Evolutionary conservation across 2,329 filamentous ascomycete species (phyloP).

Genomic region (Myriosclerotinia duriaeana): DNA sequence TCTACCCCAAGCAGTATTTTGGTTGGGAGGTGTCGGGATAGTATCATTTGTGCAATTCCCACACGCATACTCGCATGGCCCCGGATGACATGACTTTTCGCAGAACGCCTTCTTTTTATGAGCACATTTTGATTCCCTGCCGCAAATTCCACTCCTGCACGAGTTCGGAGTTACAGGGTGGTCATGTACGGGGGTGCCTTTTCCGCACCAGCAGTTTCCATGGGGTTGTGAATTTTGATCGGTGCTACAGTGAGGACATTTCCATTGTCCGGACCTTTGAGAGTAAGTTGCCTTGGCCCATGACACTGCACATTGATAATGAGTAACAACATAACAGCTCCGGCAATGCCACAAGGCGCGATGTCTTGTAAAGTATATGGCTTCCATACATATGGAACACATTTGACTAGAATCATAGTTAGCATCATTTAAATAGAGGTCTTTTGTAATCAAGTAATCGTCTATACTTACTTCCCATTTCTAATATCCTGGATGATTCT

Average conservation of each 20-base stretch:
- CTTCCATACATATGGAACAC: conserved; percentile 6
- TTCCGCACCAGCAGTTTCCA: conserved; percentile 28
- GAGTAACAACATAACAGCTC: conserved; percentile 26
- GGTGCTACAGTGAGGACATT: conserved; percentile 25
- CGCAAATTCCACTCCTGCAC: conserved; percentile 23
- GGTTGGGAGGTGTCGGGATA: background rate
- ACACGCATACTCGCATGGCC: conserved; percentile 28
- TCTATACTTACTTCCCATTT: conserved; percentile 23
- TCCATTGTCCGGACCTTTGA: background rate
- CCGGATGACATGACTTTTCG: conserved; percentile 29
- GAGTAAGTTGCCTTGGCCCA: background rate
- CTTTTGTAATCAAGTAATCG: background rate
- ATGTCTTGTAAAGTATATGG: background rate
- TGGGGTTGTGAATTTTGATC: background rate
- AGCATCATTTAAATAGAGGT: background rate
- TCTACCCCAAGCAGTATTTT: conserved; percentile 22
- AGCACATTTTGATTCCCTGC: conserved; percentile 16
- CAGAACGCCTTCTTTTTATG: conserved; percentile 25
- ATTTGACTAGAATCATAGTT: background rate
- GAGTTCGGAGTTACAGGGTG: conserved; percentile 21
- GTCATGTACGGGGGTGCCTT: background rate
- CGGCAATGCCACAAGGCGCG: conserved; percentile 29
- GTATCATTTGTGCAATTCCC: conserved; percentile 2
- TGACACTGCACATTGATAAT: conserved; percentile 25
- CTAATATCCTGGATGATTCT: conserved; percentile 26